These are phyloP conservation scores for Brassica incana DNA, from an alignment of 345 rosid genomes.

Conservation along the genomic window DNA sequence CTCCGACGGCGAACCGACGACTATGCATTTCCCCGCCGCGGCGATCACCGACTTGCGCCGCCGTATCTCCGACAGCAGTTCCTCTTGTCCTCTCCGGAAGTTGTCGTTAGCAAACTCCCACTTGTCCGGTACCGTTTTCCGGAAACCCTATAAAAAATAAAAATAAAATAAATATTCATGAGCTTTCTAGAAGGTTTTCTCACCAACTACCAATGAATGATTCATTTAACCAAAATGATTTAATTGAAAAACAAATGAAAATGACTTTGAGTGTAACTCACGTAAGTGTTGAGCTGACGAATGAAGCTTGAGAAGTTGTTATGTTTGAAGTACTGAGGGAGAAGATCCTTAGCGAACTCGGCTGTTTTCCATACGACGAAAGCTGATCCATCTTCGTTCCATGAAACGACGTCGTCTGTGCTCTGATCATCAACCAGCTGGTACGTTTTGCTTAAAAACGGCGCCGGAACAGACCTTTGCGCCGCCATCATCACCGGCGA, in stretches of 20 bases:
- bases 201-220: background rate
- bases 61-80: slow-evolving; percentile 51
- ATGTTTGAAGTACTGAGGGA: slow-evolving; percentile 73
- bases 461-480: slow-evolving; percentile 72
- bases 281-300: slow-evolving; percentile 84
- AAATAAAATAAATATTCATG: background rate
- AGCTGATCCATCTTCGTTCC: slow-evolving; percentile 70
- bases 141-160: slow-evolving; percentile 54
- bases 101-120: slow-evolving; percentile 83
- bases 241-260: slow-evolving; percentile 11
- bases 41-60: slow-evolving; percentile 58
- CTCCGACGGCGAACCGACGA: slow-evolving; percentile 41
- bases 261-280: slow-evolving; percentile 37
- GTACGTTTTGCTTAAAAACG: slow-evolving; percentile 75
- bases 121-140: slow-evolving; percentile 77
- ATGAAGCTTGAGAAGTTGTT: slow-evolving; percentile 84
- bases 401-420: slow-evolving; percentile 77
- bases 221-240: background rate
- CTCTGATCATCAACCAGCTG: slow-evolving; percentile 70
- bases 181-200: slow-evolving; percentile 8
- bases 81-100: slow-evolving; percentile 59
- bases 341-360: slow-evolving; percentile 67
- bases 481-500: slow-evolving; percentile 41
- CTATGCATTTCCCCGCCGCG: slow-evolving; percentile 39
- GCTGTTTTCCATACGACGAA: slow-evolving; percentile 76